Percentiles rank a stretch among this genome's conserved stretches.
Conservation (phyloP, 2,329 filamentous ascomycete species). For the Trichoderma koningiopsis region DNA sequence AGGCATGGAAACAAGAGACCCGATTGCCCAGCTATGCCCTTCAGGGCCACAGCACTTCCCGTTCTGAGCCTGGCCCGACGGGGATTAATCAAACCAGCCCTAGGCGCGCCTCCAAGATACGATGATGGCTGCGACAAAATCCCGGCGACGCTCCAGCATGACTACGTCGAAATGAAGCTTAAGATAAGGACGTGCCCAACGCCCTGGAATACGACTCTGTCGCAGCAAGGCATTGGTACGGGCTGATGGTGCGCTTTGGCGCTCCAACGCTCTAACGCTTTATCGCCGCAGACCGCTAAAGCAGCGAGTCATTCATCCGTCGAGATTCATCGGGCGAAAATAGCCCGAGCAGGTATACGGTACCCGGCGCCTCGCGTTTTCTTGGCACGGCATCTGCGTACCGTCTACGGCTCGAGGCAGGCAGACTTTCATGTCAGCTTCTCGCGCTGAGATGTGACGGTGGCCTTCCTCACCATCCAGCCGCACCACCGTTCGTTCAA, state of each 20-base stretch:
- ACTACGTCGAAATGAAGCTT: conserved; percentile 6
- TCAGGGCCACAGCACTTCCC: not conserved
- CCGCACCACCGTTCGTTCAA: not conserved
- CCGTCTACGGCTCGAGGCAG: not conserved
- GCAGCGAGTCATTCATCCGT: conserved; percentile 14
- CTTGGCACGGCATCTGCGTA: not conserved
- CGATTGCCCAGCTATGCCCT: not conserved
- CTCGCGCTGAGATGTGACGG: conserved; percentile 6
- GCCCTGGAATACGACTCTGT: not conserved
- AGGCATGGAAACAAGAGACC: not conserved
- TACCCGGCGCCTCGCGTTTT: not conserved
- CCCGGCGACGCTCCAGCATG: not conserved
- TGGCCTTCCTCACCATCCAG: conserved; percentile 15
- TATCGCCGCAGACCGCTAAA: conserved; percentile 7
- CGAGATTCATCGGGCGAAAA: not conserved
- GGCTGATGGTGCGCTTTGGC: not conserved
- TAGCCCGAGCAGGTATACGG: not conserved
- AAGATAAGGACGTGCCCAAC: not conserved
- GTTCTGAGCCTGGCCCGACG: not conserved
- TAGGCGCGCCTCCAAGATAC: not conserved
- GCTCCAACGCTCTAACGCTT: not conserved
- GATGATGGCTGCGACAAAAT: not conserved
- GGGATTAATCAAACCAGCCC: not conserved
- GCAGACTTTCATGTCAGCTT: not conserved
- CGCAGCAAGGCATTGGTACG: not conserved